Evolutionary conservation across 306 rosid species (phyloP), one percentile per base, ranked within the genome.

Genomic region (Coriaria nepalensis): DNA sequence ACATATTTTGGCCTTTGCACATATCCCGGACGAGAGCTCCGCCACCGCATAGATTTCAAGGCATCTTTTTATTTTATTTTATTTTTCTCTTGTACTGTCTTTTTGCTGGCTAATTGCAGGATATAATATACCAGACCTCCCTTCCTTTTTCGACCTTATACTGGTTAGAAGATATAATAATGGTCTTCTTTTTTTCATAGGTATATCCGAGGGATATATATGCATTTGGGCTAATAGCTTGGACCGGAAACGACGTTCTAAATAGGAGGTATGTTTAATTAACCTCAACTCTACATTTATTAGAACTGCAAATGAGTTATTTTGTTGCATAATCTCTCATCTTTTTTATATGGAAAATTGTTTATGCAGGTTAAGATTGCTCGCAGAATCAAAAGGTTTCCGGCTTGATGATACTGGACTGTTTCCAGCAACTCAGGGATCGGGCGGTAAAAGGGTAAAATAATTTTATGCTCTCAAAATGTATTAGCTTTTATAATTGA

Each of bases 241-340:
- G 95, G 94, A 90, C 98, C 0, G 95, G 95, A 65, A 85, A 90
- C 57, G 98, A 90, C 66, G 98, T 81, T 34, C 46, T 90, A 47
- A 84, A 90, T 51, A 77, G 98, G 72, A 79, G 95, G 98, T 90
- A 67, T 39, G 60, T 33, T 43, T 33, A 51, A 60, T 60, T 39
- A n/a, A n/a, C n/a, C 47, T 12, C 20, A 52, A 35, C 44, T 70
- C 40, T 35, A 52, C 20, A 9, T 32, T 33, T 38, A 15, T 10
- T 15, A 33, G 9, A 37, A 36, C 38, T 47, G 36, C 53, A 45
- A 49, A 40, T 48, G 34, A 14, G 11, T 39, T 52, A 10, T 15
- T 9, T 20, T 34, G 9, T 29, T 7, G 9, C 29, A 20, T 1
- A 20, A 20, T 20, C 29, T 20, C 3, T 1, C 29, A 20, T 20